phyloP scores from a whole-genome alignment of 441 rosid genomes.

The Populus hybrid region DNA sequence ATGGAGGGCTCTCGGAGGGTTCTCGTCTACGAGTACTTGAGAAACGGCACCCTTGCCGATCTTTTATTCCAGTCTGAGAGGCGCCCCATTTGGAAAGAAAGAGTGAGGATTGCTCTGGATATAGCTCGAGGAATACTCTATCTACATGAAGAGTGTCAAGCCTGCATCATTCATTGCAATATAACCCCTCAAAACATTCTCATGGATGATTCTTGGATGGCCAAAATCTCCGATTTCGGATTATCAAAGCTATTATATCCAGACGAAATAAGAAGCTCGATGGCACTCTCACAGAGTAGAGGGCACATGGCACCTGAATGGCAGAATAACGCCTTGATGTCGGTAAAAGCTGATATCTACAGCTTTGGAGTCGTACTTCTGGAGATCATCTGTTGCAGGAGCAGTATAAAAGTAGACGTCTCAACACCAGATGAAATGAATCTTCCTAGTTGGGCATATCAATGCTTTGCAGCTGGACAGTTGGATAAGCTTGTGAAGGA shows the following conservation, averaged over 20 bases:
- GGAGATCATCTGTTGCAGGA: conserved; percentile 26
- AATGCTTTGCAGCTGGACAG: conserved; percentile 17
- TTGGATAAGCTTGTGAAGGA: conserved; percentile 20
- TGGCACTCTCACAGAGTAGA: conserved; percentile 13
- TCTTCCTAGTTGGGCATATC: conserved; percentile 20
- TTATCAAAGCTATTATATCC: conserved; percentile 14
- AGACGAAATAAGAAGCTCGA: background rate
- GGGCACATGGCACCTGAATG: conserved; percentile 29
- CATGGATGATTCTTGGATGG: conserved; percentile 17
- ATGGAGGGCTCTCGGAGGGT: conserved; percentile 26
- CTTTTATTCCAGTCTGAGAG: background rate
- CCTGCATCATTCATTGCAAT: conserved; percentile 17
- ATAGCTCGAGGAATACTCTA: conserved; percentile 23
- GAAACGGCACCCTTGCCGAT: conserved; percentile 16
- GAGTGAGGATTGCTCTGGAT: conserved; percentile 19
- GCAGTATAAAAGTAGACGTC: conserved; percentile 6
- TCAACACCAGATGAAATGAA: conserved; percentile 14
- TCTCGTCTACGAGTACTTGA: conserved; percentile 38
- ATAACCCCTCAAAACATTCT: conserved; percentile 13
- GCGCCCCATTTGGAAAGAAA: conserved; percentile 7
- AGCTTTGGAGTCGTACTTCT: conserved; percentile 25
- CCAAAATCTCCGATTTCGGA: conserved; percentile 28
- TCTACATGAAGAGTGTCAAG: conserved; percentile 21
- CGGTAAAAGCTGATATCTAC: conserved; percentile 23
- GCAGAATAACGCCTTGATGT: conserved; percentile 10